These are phyloP conservation scores for Leptographium lundbergii DNA, from an alignment of 2,329 filamentous ascomycete species.

Conservation along the genomic window DNA sequence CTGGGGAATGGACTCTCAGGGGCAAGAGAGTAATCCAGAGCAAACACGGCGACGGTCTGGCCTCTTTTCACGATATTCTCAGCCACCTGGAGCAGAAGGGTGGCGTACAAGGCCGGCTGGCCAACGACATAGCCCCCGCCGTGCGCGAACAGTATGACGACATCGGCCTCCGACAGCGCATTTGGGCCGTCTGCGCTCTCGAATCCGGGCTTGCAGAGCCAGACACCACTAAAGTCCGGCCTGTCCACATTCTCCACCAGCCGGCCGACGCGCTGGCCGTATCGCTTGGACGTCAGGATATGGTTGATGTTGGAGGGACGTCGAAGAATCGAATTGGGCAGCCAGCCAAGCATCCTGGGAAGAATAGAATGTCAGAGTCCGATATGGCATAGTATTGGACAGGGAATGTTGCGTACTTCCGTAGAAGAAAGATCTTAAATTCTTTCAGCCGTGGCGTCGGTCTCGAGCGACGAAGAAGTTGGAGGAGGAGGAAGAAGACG, in stretches of 20 bases:
- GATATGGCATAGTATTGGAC: not conserved
- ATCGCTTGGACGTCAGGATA: not conserved
- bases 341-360: not conserved
- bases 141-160: not conserved
- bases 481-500: not conserved
- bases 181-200: not conserved
- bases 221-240: not conserved
- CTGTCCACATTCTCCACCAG: not conserved
- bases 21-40: not conserved
- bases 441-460: not conserved
- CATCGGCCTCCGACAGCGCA: not conserved
- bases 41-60: not conserved
- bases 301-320: not conserved
- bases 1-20: not conserved
- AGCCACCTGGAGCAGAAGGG: not conserved
- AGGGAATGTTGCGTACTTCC: not conserved
- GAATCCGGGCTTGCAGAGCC: not conserved
- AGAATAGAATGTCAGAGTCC: not conserved
- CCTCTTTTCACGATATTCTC: not conserved
- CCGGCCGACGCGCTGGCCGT: conserved; percentile 1
- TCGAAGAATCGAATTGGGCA: not conserved
- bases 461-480: not conserved
- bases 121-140: not conserved
- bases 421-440: not conserved
- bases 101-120: not conserved